These are phyloP conservation scores for Lactarius hengduanensis DNA, from an alignment of 768 basidiomycete genomes.

Conservation along the genomic window DNA sequence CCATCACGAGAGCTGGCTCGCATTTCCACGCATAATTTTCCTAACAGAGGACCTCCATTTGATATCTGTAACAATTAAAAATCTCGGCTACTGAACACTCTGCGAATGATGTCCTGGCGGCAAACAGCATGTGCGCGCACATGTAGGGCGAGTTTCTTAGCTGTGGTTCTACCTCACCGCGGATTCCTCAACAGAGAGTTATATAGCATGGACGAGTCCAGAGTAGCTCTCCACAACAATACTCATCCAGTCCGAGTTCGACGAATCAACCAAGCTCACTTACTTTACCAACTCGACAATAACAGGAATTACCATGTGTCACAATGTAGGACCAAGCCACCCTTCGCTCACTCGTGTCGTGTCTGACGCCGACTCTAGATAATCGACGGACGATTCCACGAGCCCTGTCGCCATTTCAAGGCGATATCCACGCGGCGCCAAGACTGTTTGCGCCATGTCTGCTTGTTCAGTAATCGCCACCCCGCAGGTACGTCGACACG, in stretches of 20 bases:
- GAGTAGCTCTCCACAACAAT: conserved; percentile 1
- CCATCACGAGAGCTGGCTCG: conserved; percentile 2
- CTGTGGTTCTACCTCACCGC: conserved; percentile 9
- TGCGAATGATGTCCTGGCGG: conserved; percentile 24
- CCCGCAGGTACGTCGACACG: conserved; percentile 24
- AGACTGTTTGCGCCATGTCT: conserved; percentile 30
- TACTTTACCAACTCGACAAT: neutral
- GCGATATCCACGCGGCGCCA: conserved; percentile 33
- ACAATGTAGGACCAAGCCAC: conserved; percentile 25
- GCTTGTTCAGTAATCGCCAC: conserved; percentile 32
- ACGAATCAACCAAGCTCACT: conserved; percentile 9
- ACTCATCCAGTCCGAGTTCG: conserved; percentile 14
- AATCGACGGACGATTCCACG: conserved; percentile 33
- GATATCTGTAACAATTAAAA: conserved; percentile 23
- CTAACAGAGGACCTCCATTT: conserved; percentile 8
- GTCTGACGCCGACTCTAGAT: conserved; percentile 25
- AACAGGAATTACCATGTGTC: conserved; percentile 26
- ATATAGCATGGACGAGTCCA: conserved; percentile 17
- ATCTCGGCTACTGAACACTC: conserved; percentile 23
- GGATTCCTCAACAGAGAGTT: conserved; percentile 20
- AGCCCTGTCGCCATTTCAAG: conserved; percentile 31
- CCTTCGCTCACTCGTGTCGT: neutral
- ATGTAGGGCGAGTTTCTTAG: conserved; percentile 11
- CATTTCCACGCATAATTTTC: conserved; percentile 1
- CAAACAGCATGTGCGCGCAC: conserved; percentile 22